These are phyloP conservation scores for Citrus hindsii DNA, from an alignment of 345 rosid species.

Conservation along the genomic window DNA sequence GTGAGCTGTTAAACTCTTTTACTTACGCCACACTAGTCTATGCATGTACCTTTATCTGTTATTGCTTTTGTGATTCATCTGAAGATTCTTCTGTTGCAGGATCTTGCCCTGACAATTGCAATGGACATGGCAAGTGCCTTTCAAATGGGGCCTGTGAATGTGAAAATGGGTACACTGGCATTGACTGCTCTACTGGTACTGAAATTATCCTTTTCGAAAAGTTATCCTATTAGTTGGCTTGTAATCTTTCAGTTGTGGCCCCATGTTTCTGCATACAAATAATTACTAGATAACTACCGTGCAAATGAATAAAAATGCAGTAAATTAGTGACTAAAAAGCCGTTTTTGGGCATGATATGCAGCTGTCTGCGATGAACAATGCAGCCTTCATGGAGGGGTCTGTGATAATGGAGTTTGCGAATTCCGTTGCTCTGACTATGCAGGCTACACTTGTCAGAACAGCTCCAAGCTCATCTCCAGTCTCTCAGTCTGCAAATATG, in stretches of 20 bases:
- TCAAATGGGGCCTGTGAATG: slow-evolving; percentile 73
- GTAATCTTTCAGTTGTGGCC: neutral
- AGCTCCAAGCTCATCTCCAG: slow-evolving; percentile 81
- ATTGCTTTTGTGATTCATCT: neutral
- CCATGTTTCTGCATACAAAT: neutral
- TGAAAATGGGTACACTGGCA: slow-evolving; percentile 74
- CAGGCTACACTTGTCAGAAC: slow-evolving; percentile 96
- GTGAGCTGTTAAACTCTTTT: slow-evolving; percentile 45
- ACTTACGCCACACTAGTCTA: neutral
- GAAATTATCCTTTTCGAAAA: neutral
- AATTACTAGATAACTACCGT: neutral
- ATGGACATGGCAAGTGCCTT: slow-evolving; percentile 76
- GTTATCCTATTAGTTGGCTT: neutral
- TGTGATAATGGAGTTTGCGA: slow-evolving; percentile 99
- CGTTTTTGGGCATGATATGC: slow-evolving; percentile 22
- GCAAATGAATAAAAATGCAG: neutral
- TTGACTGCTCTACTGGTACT: slow-evolving; percentile 95
- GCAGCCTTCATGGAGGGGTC: slow-evolving; percentile 99
- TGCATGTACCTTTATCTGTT: neutral
- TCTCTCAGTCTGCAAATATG: slow-evolving; percentile 82
- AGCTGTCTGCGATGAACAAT: slow-evolving; percentile 97
- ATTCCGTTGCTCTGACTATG: slow-evolving; percentile 98
- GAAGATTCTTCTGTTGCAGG: slow-evolving; percentile 37
- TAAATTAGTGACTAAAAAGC: neutral
- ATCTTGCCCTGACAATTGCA: slow-evolving; percentile 85